Evolutionary conservation across 768 basidiomycete species (phyloP).

Genomic region (Lanmaoa rubissima): DNA sequence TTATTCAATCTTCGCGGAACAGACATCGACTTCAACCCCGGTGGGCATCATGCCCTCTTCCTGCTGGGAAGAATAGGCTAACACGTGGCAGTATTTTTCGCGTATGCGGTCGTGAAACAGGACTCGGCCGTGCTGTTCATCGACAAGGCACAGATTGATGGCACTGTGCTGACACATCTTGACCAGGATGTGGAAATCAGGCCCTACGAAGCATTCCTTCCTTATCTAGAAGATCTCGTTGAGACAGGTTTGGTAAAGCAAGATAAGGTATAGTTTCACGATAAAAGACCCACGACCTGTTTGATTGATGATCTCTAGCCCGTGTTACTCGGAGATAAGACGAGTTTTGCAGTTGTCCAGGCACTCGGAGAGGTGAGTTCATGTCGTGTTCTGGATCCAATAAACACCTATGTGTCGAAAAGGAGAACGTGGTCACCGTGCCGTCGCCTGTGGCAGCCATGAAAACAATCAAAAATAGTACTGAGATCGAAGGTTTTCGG

Average conservation of each 20-base stretch:
- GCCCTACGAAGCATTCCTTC: constrained; percentile 69
- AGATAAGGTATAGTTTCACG: constrained; percentile 27
- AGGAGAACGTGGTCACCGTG: constrained; percentile 58
- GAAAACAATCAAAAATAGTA: constrained; percentile 77
- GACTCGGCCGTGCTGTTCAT: constrained; percentile 65
- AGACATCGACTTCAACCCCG: constrained; percentile 88
- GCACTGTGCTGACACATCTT: constrained; percentile 46
- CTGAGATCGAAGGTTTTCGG: constrained; percentile 88
- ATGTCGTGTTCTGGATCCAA: not conserved
- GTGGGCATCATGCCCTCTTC: constrained; percentile 25
- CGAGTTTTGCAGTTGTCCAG: constrained; percentile 79
- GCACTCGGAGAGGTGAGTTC: constrained; percentile 65
- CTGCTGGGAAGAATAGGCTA: not conserved
- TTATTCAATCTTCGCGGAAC: constrained; percentile 88
- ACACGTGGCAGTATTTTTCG: constrained; percentile 71
- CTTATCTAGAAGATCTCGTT: constrained; percentile 54
- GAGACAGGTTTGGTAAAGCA: constrained; percentile 34
- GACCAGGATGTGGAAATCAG: constrained; percentile 58
- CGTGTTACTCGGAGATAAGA: constrained; percentile 72
- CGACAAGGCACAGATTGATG: constrained; percentile 46
- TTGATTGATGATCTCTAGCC: constrained; percentile 41
- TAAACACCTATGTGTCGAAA: constrained; percentile 4
- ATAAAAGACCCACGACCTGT: not conserved
- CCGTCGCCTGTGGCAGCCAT: constrained; percentile 76
- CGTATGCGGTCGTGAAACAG: constrained; percentile 78